A percentile compares a stretch with the other conserved stretches of the same genome.
Evolutionary conservation across 495 filamentous ascomycete species (phyloP).

Genomic region (Lindgomyces ingoldianus): DNA sequence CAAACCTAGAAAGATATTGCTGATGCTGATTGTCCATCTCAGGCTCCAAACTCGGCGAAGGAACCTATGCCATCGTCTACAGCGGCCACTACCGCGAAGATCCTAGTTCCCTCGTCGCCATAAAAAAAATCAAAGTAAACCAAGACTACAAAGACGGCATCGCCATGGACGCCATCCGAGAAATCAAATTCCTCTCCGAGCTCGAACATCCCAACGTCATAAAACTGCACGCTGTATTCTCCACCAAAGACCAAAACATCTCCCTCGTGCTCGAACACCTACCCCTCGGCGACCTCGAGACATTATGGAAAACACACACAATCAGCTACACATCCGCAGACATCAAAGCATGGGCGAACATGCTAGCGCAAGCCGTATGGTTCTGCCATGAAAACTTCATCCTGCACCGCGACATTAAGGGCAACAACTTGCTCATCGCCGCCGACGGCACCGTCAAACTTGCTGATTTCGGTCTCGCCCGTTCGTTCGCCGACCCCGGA

Average conservation of each 20-base stretch:
- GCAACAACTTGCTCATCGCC: constrained; percentile 94
- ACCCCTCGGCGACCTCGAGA: constrained; percentile 86
- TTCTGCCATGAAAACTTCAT: constrained; percentile 96
- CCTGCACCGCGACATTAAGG: constrained; percentile 97
- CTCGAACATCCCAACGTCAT: constrained; percentile 97
- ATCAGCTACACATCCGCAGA: constrained; percentile 78
- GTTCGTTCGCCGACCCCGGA: constrained; percentile 86
- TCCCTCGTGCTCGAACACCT: constrained; percentile 93
- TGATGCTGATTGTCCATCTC: constrained; percentile 9
- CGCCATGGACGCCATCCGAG: constrained; percentile 89
- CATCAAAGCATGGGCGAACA: constrained; percentile 98
- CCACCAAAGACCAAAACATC: constrained; percentile 87
- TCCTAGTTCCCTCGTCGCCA: constrained; percentile 73
- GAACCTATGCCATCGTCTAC: constrained; percentile 96
- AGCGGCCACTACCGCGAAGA: constrained; percentile 73
- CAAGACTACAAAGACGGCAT: constrained; percentile 82
- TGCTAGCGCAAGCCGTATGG: constrained; percentile 90
- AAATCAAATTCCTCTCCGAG: constrained; percentile 92
- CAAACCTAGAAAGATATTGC: too few species aligned
- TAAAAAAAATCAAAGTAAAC: constrained; percentile 98
- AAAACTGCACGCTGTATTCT: constrained; percentile 85
- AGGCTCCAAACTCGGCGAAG: constrained; percentile 91
- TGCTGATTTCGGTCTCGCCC: constrained; percentile 94
- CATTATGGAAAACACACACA: constrained; percentile 62
- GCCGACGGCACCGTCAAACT: constrained; percentile 91